Evolutionary conservation across 2,329 filamentous ascomycete genomes (phyloP).

Genomic region (Penicillium crustosum): DNA sequence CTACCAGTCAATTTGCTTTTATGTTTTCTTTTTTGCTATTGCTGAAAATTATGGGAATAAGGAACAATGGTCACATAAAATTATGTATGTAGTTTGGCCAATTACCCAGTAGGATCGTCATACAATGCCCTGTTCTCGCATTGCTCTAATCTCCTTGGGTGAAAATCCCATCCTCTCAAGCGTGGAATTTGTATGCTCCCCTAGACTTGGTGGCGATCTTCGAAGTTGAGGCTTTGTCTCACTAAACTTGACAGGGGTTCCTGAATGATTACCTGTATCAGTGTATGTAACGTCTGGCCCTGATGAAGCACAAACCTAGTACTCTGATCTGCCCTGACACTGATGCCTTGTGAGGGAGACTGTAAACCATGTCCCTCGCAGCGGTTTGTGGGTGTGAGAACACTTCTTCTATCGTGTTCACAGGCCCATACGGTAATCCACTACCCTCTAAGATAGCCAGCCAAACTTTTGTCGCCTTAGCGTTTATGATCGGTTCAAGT

Average conservation of each 20-base stretch:
- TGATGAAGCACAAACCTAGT: slow-evolving; percentile 24
- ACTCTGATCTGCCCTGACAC: slow-evolving; percentile 28
- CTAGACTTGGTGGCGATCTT: slow-evolving; percentile 28
- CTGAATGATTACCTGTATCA: neutral
- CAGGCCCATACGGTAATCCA: slow-evolving; percentile 48
- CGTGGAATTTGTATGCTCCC: slow-evolving; percentile 33
- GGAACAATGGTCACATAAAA: too few relatives aligned
- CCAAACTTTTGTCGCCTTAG: slow-evolving; percentile 46
- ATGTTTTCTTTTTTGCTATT: neutral
- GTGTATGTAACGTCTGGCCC: neutral
- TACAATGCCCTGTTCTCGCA: neutral
- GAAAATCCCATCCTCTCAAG: slow-evolving; percentile 27
- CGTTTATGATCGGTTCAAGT: slow-evolving; percentile 36
- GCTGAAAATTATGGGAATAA: neutral
- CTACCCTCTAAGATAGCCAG: slow-evolving; percentile 42
- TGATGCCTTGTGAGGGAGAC: slow-evolving; percentile 24
- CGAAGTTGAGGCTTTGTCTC: slow-evolving; percentile 28
- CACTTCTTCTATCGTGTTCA: slow-evolving; percentile 47
- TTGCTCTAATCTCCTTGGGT: neutral
- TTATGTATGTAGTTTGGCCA: neutral
- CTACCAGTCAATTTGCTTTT: neutral
- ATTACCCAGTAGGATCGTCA: neutral
- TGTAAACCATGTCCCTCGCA: slow-evolving; percentile 42
- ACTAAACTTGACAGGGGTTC: slow-evolving; percentile 35
- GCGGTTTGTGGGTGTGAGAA: slow-evolving; percentile 47